Conservation (phyloP, 2,329 filamentous ascomycete genomes). For the Dothistroma septosporum region DNA sequence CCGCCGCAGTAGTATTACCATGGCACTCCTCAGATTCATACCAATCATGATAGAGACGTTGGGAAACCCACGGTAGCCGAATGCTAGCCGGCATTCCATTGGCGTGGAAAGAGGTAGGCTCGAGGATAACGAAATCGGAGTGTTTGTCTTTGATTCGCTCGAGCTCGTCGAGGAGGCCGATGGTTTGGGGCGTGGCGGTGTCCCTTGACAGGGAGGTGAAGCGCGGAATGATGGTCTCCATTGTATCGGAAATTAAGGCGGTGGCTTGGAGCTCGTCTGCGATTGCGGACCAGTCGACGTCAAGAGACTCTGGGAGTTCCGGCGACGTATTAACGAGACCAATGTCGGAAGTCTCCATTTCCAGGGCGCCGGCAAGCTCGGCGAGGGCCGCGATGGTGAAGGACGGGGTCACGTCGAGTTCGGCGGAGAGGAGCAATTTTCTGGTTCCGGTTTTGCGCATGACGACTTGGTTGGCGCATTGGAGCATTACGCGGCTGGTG, state of each 20-base stretch:
- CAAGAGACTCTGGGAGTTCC: conserved; percentile 3
- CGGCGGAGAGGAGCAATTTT: conserved; percentile 25
- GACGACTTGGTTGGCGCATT: conserved; percentile 28
- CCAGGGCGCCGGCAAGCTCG: conserved; percentile 23
- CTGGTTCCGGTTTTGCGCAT: conserved; percentile 26
- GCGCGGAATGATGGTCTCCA: conserved; percentile 14
- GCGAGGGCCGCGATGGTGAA: conserved; percentile 26
- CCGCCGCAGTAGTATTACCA: conserved; percentile 10
- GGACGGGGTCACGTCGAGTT: conserved; percentile 28
- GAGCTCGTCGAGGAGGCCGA: conserved; percentile 25
- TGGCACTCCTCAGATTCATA: conserved; percentile 11
- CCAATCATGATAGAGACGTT: conserved; percentile 24
- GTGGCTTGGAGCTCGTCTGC: conserved; percentile 24
- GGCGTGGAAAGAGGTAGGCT: conserved; percentile 20
- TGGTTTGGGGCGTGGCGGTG: conserved; percentile 23
- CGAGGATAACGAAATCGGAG: conserved; percentile 27
- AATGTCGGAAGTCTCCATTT: conserved; percentile 18
- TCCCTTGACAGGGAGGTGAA: conserved; percentile 16
- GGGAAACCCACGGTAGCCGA: conserved; percentile 23
- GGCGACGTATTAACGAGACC: conserved; percentile 14
- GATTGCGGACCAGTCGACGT: conserved; percentile 29
- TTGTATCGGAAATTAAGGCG: conserved; percentile 13
- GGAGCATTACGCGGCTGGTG: conserved; percentile 23
- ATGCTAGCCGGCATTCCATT: conserved; percentile 21
- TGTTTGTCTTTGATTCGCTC: conserved; percentile 24